A percentile compares a stretch with the other conserved stretches of the same genome.
These are phyloP conservation scores for Ophiocordyceps polyrhachis-furcata DNA, from an alignment of 2,329 filamentous ascomycete genomes.

Conservation along the genomic window DNA sequence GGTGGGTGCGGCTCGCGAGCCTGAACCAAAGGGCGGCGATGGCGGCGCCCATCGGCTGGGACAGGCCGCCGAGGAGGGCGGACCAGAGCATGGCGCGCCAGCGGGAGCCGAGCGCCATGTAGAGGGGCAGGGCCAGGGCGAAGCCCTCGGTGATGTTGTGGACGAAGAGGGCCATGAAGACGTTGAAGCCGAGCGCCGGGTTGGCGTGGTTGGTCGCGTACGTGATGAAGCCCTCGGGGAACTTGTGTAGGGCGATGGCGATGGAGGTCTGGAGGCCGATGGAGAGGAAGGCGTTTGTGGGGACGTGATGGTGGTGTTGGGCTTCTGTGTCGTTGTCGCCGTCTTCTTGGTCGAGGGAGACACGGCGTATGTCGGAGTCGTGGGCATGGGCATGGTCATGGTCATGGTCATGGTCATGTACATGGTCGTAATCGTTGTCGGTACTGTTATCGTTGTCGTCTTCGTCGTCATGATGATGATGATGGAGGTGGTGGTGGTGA, in stretches of 20 bases:
- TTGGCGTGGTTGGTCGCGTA: conserved; percentile 97
- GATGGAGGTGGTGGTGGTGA: neutral
- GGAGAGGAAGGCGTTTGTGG: conserved; percentile 79
- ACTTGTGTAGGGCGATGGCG: conserved; percentile 89
- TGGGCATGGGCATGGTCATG: conserved; percentile 3
- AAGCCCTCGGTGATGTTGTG: conserved; percentile 98
- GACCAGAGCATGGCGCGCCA: conserved; percentile 71
- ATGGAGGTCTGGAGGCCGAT: conserved; percentile 93
- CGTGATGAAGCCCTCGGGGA: conserved; percentile 75
- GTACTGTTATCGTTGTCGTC: conserved; percentile 5
- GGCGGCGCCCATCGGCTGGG: conserved; percentile 70
- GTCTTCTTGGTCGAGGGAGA: conserved; percentile 4
- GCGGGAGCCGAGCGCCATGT: conserved; percentile 71
- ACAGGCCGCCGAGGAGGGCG: conserved; percentile 65
- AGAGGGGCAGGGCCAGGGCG: conserved; percentile 79
- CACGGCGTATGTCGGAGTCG: conserved; percentile 8
- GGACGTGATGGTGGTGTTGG: conserved; percentile 82
- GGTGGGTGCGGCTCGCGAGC: conserved; percentile 35
- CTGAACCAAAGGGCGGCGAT: conserved; percentile 77
- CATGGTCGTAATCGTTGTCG: conserved; percentile 6
- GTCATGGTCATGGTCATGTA: neutral
- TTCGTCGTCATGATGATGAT: conserved; percentile 1
- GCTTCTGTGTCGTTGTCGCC: conserved; percentile 26
- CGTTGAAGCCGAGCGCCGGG: conserved; percentile 68
- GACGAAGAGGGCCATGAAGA: conserved; percentile 91